Base-by-base conservation (phyloP, 1,284 basidiomycete genomes). In the Boletus coffeatus region DNA sequence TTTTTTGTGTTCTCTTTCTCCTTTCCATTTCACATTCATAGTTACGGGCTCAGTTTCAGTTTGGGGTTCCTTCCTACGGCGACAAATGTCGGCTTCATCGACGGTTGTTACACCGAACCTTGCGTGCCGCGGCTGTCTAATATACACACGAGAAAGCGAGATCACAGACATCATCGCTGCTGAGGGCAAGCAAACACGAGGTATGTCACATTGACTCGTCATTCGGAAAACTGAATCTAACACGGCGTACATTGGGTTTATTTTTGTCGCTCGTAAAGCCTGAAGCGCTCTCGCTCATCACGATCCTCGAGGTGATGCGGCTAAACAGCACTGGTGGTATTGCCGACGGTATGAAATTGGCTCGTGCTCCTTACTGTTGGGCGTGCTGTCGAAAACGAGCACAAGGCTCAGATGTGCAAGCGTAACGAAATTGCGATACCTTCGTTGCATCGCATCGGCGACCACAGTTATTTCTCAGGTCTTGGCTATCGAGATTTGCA, bases 301-400 rank as follows among this genome's bases (percentile, higher is more conserved):
- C 92, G 4, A 93, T 98, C 66, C 82, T 96, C 41, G 95, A 98
- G 74, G 75, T 96, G 59, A 93, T 98, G 90, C 86, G 93, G 16
- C 77, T 95, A 55, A 85, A 90, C 53, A 90, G 91, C 5, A 82
- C 85, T 1, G 90, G 92, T 18, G 92, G 92, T 34, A 83, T 94
- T 8, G 72, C 80, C 0, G 88, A 92, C 61, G 96, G 96, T 1
- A 94, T 97, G 89, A 98, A 97, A 78, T 91, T 93, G 0, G 85
- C 94, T 1, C 83, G 93, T 2, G 93, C 92, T 0, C 80, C 77
- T 97, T n/a, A 76, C 82, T 0, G 85, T 98, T 34, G 96, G 96
- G 0, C 87, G 84, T 65, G 92, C 92, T 0, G 84, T 98, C 50
- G 96, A 98, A 78, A 81, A 85, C 60, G 94, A 97, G 77, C 90